Conservation (phyloP, 139 green algal species). For the Edaphochlamys debaryana region DNA sequence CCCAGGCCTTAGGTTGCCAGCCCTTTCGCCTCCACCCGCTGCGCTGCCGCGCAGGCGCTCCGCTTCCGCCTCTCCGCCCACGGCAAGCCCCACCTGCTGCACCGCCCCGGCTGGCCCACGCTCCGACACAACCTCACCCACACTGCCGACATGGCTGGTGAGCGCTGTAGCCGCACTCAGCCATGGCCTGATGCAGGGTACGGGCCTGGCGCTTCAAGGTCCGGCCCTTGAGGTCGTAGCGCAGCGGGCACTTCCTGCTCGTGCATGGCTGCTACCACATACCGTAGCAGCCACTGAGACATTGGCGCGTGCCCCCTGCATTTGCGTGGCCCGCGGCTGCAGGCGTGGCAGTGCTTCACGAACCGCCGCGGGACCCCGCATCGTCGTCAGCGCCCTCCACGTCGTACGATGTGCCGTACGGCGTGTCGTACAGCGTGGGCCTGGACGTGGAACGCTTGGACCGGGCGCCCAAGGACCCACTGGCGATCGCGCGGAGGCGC, state of each 20-base stretch:
- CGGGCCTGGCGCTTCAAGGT: too few relatives aligned
- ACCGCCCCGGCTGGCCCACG: background rate
- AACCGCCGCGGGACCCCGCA: background rate
- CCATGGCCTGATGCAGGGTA: too few relatives aligned
- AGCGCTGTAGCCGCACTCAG: too few relatives aligned
- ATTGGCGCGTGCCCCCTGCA: too few relatives aligned
- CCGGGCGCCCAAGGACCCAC: conserved; percentile 47
- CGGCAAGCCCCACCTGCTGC: conserved; percentile 30
- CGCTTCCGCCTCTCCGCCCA: background rate
- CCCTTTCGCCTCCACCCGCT: background rate
- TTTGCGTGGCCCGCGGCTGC: background rate
- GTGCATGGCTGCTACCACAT: too few relatives aligned
- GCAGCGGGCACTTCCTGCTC: too few relatives aligned
- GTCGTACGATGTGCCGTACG: background rate
- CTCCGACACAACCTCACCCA: conserved; percentile 40
- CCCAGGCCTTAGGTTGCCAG: too few relatives aligned
- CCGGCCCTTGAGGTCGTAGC: too few relatives aligned
- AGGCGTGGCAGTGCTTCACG: background rate
- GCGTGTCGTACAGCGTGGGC: conserved; percentile 42
- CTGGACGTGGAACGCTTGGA: conserved; percentile 71
- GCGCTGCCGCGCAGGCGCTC: background rate
- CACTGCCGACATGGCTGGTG: conserved; percentile 40
- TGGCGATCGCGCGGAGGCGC: conserved; percentile 66
- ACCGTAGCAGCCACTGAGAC: too few relatives aligned
- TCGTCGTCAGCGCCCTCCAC: background rate